Evolutionary conservation across 2,329 filamentous ascomycete genomes (phyloP).

Genomic region (Pleurostoma richardsiae): DNA sequence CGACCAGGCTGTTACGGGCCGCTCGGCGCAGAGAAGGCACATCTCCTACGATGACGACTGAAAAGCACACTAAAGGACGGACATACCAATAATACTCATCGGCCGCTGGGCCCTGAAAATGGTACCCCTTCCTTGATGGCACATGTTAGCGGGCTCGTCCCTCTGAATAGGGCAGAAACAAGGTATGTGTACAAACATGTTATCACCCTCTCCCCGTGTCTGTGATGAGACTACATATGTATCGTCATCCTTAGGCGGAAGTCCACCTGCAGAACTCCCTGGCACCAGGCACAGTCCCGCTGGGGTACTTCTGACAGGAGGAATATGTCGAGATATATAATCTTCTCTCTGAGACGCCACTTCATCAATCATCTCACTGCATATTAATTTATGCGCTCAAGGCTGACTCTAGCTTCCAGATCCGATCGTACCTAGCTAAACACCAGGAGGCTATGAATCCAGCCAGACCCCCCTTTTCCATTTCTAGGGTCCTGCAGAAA

Average conservation of each 20-base stretch:
- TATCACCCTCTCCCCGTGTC: conserved; percentile 9
- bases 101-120: too few species aligned
- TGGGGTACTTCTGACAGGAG: conserved; percentile 14
- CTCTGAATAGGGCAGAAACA: too few species aligned
- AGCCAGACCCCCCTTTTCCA: too few species aligned
- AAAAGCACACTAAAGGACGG: conserved; percentile 3
- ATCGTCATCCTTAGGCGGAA: conserved; percentile 98
- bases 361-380: background rate
- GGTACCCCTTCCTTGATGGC: too few species aligned
- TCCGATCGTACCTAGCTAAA: too few species aligned
- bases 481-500: too few species aligned
- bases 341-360: conserved; percentile 46
- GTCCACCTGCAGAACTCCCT: conserved; percentile 27
- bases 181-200: too few species aligned
- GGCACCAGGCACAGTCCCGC: conserved; percentile 21
- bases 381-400: too few species aligned
- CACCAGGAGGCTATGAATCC: too few species aligned
- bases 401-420: too few species aligned
- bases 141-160: too few species aligned
- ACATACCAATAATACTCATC: too few species aligned
- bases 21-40: conserved; percentile 32
- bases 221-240: conserved; percentile 77
- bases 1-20: conserved; percentile 12
- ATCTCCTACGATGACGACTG: conserved; percentile 40
- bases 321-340: conserved; percentile 35